Evolutionary conservation across 1,139 yeast species (phyloP).

Genomic region (Pichia sp.): DNA sequence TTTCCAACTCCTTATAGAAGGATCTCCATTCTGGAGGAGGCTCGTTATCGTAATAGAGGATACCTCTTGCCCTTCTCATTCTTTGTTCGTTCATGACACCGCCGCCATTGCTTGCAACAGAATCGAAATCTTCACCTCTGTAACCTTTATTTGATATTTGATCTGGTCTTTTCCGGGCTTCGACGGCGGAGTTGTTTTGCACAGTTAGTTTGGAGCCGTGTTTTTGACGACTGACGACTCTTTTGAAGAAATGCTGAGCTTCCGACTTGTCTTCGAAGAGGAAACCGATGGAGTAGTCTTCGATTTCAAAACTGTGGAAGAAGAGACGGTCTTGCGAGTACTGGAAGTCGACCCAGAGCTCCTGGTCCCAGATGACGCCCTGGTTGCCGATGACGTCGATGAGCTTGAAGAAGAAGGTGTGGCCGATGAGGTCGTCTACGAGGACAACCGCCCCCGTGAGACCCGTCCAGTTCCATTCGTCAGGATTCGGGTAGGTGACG

Average conservation of each 20-base stretch:
- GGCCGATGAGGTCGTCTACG: slow-evolving; percentile 93
- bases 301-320: slow-evolving; percentile 93
- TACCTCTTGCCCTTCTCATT: slow-evolving; percentile 55
- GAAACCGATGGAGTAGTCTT: slow-evolving; percentile 86
- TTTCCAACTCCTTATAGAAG: slow-evolving; percentile 68
- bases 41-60: slow-evolving; percentile 69
- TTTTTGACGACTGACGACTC: slow-evolving; percentile 73
- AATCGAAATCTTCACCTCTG: slow-evolving; percentile 55
- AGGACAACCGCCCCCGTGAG: slow-evolving; percentile 82
- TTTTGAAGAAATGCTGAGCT: slow-evolving; percentile 79
- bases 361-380: slow-evolving; percentile 98
- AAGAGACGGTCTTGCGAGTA: slow-evolving; percentile 93
- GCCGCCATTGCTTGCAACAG: slow-evolving; percentile 2
- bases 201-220: slow-evolving; percentile 85
- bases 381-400: slow-evolving; percentile 80
- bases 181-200: slow-evolving; percentile 84
- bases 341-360: slow-evolving; percentile 80
- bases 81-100: slow-evolving; percentile 40
- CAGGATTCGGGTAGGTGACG: slow-evolving; percentile 83
- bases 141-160: slow-evolving; percentile 55
- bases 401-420: slow-evolving; percentile 84
- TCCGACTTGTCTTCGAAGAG: slow-evolving; percentile 87
- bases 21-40: slow-evolving; percentile 90
- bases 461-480: slow-evolving; percentile 86
- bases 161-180: slow-evolving; percentile 53